Evolutionary conservation across 192 early-diverging fungal species (phyloP).

Genomic region (Backusella luteola): DNA sequence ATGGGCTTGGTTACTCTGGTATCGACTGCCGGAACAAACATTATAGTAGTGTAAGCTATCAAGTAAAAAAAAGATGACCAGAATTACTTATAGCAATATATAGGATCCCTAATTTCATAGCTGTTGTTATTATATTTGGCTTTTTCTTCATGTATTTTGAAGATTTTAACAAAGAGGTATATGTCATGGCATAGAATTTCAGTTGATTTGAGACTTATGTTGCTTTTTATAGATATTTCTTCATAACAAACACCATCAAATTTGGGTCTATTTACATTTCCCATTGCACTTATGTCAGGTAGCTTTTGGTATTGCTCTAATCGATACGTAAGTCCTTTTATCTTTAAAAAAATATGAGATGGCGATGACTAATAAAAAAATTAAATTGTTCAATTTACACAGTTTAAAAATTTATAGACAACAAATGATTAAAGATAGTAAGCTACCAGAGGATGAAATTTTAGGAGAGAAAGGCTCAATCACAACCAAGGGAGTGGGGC

Average conservation of each 20-base stretch:
- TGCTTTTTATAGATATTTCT: conserved; percentile 21
- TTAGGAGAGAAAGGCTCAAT: background rate
- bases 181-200: background rate
- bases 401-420: conserved; percentile 3
- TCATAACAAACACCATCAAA: conserved; percentile 31
- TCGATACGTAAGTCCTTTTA: conserved; percentile 23
- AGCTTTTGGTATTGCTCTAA: conserved; percentile 40
- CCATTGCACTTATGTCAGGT: conserved; percentile 46
- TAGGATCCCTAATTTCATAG: conserved; percentile 41
- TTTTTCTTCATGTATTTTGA: conserved; percentile 56
- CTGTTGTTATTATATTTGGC: conserved; percentile 47
- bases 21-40: conserved; percentile 14
- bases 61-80: background rate
- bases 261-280: conserved; percentile 50
- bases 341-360: background rate
- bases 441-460: background rate
- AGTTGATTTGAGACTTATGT: background rate
- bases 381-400: background rate
- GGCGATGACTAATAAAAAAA: background rate
- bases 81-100: background rate
- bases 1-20: conserved; percentile 30
- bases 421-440: conserved; percentile 2
- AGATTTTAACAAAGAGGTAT: conserved; percentile 47
- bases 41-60: conserved; percentile 31
- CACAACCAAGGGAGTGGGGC: background rate